Percentiles rank a stretch among this genome's conserved stretches.
These are phyloP conservation scores for Pterula multifida DNA, from an alignment of 1,284 basidiomycete species.

Conservation along the genomic window DNA sequence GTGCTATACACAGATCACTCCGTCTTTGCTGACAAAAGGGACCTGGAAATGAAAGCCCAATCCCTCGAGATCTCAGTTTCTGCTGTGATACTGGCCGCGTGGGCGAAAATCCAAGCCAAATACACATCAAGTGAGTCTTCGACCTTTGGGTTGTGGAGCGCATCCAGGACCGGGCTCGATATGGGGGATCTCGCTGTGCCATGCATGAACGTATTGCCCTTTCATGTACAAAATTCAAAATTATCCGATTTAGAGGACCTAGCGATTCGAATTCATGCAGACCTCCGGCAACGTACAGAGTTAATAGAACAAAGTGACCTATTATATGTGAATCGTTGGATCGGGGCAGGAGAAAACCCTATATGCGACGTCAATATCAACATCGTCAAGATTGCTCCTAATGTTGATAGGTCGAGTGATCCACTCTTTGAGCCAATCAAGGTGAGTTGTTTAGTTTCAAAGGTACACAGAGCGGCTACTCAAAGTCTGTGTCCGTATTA, in stretches of 20 bases:
- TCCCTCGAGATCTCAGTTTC: slow-evolving; percentile 23
- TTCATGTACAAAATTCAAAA: slow-evolving; percentile 18
- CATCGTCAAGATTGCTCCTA: slow-evolving; percentile 23
- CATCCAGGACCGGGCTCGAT: slow-evolving; percentile 26
- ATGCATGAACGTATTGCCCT: slow-evolving; percentile 35
- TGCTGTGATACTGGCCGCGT: slow-evolving; percentile 31
- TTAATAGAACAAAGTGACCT: slow-evolving; percentile 30
- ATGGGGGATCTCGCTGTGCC: slow-evolving; percentile 29
- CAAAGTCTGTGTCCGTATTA: slow-evolving; percentile 11
- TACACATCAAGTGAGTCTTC: slow-evolving; percentile 18
- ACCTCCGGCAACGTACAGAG: slow-evolving; percentile 25
- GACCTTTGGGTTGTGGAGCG: slow-evolving; percentile 36
- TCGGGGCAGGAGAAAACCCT: slow-evolving; percentile 16
- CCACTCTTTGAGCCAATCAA: background rate
- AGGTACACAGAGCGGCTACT: too few relatives aligned
- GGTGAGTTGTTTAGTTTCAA: background rate
- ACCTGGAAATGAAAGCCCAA: slow-evolving; percentile 16
- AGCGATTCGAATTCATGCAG: slow-evolving; percentile 22
- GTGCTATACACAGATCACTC: slow-evolving; percentile 9
- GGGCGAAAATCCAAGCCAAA: slow-evolving; percentile 29
- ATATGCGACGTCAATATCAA: slow-evolving; percentile 37
- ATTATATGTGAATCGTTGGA: slow-evolving; percentile 24
- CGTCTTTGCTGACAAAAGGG: background rate
- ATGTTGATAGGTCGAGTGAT: slow-evolving; percentile 9
- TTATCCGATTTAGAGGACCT: slow-evolving; percentile 15